Percentiles rank a stretch among this genome's conserved stretches.
Conservation (phyloP, 768 basidiomycete genomes). For the Dentipellis sp. region DNA sequence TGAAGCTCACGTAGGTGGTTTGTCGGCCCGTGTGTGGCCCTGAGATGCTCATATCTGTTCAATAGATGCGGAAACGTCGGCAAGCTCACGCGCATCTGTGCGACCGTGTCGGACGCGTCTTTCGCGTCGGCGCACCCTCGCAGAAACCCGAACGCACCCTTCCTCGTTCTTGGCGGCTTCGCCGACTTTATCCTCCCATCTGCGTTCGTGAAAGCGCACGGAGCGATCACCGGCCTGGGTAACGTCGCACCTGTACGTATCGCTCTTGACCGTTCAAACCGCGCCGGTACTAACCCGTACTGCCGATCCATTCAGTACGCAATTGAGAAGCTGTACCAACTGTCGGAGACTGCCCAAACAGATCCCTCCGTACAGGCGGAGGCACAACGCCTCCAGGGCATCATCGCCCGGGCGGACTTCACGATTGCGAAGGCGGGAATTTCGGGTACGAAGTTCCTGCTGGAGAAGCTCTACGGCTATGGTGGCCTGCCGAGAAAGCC, state of each 20-base stretch:
- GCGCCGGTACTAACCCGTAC: not conserved
- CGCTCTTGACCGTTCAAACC: not conserved
- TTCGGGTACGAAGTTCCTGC: conserved; percentile 73
- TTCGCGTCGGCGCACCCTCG: conserved; percentile 59
- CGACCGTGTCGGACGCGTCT: conserved; percentile 44
- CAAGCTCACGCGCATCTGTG: conserved; percentile 79
- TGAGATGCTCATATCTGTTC: not conserved
- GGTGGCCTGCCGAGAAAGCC: conserved; percentile 76
- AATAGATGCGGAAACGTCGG: conserved; percentile 84
- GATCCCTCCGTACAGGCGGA: conserved; percentile 52
- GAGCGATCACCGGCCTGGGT: conserved; percentile 85
- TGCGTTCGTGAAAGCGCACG: conserved; percentile 64
- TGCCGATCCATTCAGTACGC: conserved; percentile 34
- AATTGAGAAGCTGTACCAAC: conserved; percentile 48
- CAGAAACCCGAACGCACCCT: conserved; percentile 54
- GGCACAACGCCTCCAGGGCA: conserved; percentile 69
- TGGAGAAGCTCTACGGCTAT: conserved; percentile 71
- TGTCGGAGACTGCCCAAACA: conserved; percentile 46
- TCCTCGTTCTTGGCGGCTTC: conserved; percentile 82
- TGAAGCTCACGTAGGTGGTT: conserved; percentile 75
- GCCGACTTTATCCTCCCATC: conserved; percentile 77
- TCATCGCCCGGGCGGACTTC: conserved; percentile 73
- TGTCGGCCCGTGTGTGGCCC: not conserved
- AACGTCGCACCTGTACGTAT: conserved; percentile 67
- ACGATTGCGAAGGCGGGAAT: conserved; percentile 72